phyloP scores from a whole-genome alignment of 1,284 basidiomycete genomes.

The Sanghuangporus sanghuang region DNA sequence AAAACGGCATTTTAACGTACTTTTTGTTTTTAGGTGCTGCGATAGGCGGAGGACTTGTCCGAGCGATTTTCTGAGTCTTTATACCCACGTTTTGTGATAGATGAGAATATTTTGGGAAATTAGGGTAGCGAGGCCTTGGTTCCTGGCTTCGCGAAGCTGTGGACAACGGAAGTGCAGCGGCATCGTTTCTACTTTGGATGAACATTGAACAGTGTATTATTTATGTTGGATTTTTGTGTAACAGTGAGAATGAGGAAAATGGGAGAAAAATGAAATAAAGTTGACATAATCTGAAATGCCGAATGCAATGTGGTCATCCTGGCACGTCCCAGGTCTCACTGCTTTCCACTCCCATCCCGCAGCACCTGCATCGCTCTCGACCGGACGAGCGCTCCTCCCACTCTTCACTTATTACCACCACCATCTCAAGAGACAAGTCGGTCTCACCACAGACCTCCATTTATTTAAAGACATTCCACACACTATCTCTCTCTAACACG shows the following conservation, averaged over 20 bases:
- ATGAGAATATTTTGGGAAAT: background rate
- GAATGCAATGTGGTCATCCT: background rate
- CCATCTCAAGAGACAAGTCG: background rate
- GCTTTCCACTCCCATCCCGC: background rate
- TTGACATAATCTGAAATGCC: background rate
- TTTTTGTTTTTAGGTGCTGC: conserved; percentile 36
- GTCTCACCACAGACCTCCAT: background rate
- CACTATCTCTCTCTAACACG: background rate
- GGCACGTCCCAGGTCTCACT: background rate
- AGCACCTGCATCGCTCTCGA: background rate
- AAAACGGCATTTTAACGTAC: background rate
- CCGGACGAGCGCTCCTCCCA: background rate
- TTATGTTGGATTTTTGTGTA: too few relatives aligned
- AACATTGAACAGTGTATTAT: too few relatives aligned
- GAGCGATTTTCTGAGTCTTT: conserved; percentile 37
- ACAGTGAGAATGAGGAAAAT: too few relatives aligned
- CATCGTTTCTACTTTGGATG: too few relatives aligned
- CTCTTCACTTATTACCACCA: background rate
- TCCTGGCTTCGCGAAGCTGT: background rate
- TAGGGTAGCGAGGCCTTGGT: background rate
- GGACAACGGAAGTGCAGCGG: background rate
- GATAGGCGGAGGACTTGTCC: conserved; percentile 36
- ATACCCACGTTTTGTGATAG: background rate
- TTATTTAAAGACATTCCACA: background rate
- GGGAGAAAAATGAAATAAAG: too few relatives aligned